These are phyloP conservation scores for Cladorrhinum samala DNA, from an alignment of 495 filamentous ascomycete species.

Conservation along the genomic window DNA sequence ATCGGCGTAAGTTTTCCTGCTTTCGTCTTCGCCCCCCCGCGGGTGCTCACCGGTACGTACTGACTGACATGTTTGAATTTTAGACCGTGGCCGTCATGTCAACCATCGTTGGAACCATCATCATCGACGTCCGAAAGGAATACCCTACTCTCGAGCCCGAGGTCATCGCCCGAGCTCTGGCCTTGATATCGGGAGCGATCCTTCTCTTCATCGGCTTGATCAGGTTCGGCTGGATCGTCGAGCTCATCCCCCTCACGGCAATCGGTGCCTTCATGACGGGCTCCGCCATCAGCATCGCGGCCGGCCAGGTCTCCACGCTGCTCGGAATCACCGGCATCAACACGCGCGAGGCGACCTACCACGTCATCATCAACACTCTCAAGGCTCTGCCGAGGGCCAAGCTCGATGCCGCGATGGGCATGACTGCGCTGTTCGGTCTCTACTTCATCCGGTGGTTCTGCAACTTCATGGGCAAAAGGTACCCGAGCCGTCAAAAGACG, in stretches of 20 bases:
- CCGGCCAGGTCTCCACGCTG: conserved; percentile 44
- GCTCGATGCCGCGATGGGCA: conserved; percentile 48
- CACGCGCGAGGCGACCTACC: conserved; percentile 43
- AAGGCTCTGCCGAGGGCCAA: conserved; percentile 38
- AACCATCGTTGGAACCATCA: conserved; percentile 72
- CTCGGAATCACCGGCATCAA: conserved; percentile 45
- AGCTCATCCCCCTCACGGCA: conserved; percentile 47
- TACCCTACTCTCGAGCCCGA: conserved; percentile 33
- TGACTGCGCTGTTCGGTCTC: conserved; percentile 43
- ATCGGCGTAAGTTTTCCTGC: conserved; percentile 51
- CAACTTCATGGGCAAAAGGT: conserved; percentile 35
- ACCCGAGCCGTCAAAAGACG: conserved; percentile 31
- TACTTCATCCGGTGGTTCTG: conserved; percentile 45
- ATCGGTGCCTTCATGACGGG: conserved; percentile 52
- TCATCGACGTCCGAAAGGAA: conserved; percentile 47
- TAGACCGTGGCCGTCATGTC: conserved; percentile 95
- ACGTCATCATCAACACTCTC: conserved; percentile 49
- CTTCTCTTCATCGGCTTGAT: conserved; percentile 44
- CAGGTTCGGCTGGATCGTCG: conserved; percentile 46
- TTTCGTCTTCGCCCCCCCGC: not conserved
- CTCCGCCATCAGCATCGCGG: conserved; percentile 45
- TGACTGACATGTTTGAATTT: conserved; percentile 2
- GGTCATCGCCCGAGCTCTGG: conserved; percentile 39
- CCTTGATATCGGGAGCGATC: conserved; percentile 42
- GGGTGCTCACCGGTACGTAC: too few species aligned